Evolutionary conservation across 768 basidiomycete genomes (phyloP).

Genomic region (Lentinula edodes): DNA sequence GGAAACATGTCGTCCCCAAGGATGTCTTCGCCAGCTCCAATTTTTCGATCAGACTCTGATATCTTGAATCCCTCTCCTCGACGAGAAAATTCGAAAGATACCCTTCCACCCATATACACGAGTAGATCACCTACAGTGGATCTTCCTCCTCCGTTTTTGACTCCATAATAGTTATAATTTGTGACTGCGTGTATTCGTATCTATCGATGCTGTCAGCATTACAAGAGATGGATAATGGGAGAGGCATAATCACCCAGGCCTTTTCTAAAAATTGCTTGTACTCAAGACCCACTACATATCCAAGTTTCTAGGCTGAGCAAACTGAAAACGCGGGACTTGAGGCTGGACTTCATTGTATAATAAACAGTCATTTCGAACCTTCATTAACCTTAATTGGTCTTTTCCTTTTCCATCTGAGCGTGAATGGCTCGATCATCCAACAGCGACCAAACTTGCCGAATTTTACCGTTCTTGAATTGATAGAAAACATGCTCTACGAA

Average conservation of each 20-base stretch:
- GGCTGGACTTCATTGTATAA: too few species aligned
- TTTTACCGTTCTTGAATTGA: neutral
- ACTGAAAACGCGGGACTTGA: too few species aligned
- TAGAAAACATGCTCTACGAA: conserved; percentile 3
- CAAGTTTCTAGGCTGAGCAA: too few species aligned
- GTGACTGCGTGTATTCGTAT: neutral
- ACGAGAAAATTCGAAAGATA: neutral
- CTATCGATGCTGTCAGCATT: neutral
- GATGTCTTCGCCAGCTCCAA: neutral
- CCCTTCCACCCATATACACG: neutral
- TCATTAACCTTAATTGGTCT: neutral
- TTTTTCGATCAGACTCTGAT: neutral
- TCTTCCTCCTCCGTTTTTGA: neutral
- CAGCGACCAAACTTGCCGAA: conserved; percentile 1
- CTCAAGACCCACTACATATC: too few species aligned
- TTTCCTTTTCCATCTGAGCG: neutral
- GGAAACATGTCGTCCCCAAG: neutral
- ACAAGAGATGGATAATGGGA: neutral
- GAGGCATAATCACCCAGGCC: too few species aligned
- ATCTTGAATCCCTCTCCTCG: neutral
- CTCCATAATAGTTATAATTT: too few species aligned
- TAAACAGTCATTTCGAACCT: too few species aligned
- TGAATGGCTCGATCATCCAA: neutral
- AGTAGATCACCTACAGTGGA: neutral
- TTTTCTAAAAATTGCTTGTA: too few species aligned